Evolutionary conservation across 2,329 filamentous ascomycete genomes (phyloP).

Genomic region (Plectosphaerella plurivora): DNA sequence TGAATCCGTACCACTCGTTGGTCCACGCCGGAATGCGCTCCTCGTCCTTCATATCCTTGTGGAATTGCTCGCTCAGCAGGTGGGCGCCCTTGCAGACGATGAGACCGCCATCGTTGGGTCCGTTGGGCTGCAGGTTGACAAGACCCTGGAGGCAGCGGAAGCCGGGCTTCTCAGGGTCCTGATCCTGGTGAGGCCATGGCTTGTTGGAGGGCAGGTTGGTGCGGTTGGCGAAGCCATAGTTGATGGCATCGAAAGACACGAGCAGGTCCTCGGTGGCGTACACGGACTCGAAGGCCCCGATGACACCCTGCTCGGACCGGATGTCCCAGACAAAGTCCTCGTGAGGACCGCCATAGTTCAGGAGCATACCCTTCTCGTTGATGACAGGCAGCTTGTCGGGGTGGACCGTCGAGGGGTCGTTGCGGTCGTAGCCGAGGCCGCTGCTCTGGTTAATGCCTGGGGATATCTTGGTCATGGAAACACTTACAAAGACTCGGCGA

Average conservation of each 20-base stretch:
- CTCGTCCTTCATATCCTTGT: constrained; percentile 25
- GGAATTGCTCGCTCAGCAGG: constrained; percentile 26
- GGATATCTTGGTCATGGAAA: background rate
- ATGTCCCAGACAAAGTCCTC: constrained; percentile 44
- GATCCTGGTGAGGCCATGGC: constrained; percentile 42
- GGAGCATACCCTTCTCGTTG: constrained; percentile 44
- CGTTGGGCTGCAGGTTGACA: constrained; percentile 35
- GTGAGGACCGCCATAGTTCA: constrained; percentile 40
- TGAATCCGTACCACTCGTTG: constrained; percentile 28
- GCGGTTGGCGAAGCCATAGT: constrained; percentile 36
- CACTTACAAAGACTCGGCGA: constrained; percentile 14
- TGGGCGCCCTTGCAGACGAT: constrained; percentile 25
- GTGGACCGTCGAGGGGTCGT: constrained; percentile 29
- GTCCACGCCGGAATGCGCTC: constrained; percentile 29
- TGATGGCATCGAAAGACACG: constrained; percentile 44
- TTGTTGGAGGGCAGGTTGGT: constrained; percentile 28
- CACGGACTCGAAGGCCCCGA: constrained; percentile 40
- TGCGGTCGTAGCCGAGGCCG: constrained; percentile 14
- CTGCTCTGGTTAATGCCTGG: constrained; percentile 17
- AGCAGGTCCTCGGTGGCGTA: constrained; percentile 40
- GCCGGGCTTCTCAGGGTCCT: constrained; percentile 36
- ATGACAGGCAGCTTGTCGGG: constrained; percentile 32
- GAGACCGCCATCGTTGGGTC: constrained; percentile 27
- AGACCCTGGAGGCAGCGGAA: constrained; percentile 48
- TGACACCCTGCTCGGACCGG: constrained; percentile 41